Conservation (phyloP, 148 eudicot species). For the Rhododendron williamsianum region DNA sequence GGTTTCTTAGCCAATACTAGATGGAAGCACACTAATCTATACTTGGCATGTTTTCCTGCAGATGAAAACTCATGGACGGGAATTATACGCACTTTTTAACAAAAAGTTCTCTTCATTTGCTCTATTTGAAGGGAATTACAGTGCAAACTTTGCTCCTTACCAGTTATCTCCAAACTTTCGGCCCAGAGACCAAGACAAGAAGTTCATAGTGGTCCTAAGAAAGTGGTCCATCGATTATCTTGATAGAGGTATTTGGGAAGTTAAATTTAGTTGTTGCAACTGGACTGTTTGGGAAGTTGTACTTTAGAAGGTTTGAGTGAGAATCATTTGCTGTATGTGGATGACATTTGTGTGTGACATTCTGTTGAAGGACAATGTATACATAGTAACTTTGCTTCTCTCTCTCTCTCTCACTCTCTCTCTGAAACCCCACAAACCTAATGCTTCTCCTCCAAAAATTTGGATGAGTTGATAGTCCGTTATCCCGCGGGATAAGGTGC, state of each 20-base stretch:
- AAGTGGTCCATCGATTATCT: constrained; percentile 46
- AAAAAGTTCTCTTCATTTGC: constrained; percentile 78
- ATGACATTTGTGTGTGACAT: background rate
- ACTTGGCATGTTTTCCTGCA: constrained; percentile 26
- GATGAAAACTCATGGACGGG: constrained; percentile 58
- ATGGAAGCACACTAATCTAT: background rate
- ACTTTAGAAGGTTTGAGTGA: background rate
- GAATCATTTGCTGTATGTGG: background rate
- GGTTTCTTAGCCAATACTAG: background rate
- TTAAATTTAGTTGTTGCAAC: background rate
- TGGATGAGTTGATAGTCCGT: background rate
- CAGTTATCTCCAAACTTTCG: constrained; percentile 58
- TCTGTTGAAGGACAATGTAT: background rate
- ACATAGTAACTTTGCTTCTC: background rate
- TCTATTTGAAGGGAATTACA: constrained; percentile 66
- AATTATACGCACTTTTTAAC: constrained; percentile 55
- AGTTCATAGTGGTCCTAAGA: constrained; percentile 49
- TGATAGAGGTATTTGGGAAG: constrained; percentile 38
- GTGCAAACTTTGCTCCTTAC: constrained; percentile 52
- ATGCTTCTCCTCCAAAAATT: background rate
- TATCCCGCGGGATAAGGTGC: background rate
- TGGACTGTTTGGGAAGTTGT: background rate
- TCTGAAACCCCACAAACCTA: background rate
- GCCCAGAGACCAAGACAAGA: constrained; percentile 47
- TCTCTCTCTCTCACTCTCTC: background rate